Evolutionary conservation across 495 filamentous ascomycete genomes (phyloP), one percentile per base, ranked within the genome.

Genomic region (Aspergillus sclerotiicarbonarius): DNA sequence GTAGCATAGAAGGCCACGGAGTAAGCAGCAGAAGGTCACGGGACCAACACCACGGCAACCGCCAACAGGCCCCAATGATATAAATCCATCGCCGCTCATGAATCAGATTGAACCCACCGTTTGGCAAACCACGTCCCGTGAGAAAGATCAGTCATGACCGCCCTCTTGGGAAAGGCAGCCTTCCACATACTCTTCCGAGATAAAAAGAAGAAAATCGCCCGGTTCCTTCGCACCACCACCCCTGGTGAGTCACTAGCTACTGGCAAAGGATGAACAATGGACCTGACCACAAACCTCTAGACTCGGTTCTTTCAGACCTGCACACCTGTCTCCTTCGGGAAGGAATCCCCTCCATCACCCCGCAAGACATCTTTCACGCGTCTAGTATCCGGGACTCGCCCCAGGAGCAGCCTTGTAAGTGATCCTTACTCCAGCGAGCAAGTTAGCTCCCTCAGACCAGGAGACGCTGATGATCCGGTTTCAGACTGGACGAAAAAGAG

Each of bases 331-430:
- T 50, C 25, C 7, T 50, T 18, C 47, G 47, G n/a, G 47, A 50
- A 16, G 47, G 1, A 33, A 18, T 16, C 47, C 16, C 47, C 29
- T 32, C 47, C 29, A 32, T 32, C 47, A 16, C 25, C 16, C 29
- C 47, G n/a, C 47, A 50, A 32, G 13, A 5, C 15, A 8, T 50
- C 29, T 50, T 50, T 25, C 1, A 33, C 47, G 47, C 47, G 25
- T 50, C 47, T 16, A 32, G 47, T 25, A 50, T 50, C 47, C 6
- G 25, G 9, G 47, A 50, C 47, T 50, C 47, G 13, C 13, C 47
- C 25, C 47, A 50, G n/a, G 15, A n/a, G 47, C 47, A 50, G 47
- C 47, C 47, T 32, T 50, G 47, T 50, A 32, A 50, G 47, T 49
- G 5, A 12, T 13, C 20, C 10, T 30, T 9, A 31, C 8, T 30